Evolutionary conservation across 805 yeast species (phyloP), one percentile per base, ranked within the genome.

Genomic region (Candida quercuum): DNA sequence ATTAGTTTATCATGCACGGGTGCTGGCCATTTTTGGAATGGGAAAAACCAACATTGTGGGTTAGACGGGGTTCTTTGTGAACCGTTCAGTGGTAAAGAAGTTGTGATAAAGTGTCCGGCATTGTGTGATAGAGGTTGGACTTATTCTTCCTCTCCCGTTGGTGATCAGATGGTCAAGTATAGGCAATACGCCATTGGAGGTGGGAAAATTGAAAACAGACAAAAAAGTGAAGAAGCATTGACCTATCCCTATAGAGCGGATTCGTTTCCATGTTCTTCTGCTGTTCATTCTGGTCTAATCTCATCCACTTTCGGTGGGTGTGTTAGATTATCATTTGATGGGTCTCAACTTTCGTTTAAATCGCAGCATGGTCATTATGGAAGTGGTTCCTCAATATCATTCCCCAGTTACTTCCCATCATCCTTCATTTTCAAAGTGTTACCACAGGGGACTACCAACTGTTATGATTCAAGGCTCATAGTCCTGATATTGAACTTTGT

Each of bases 221-320:
- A 26, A 12, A 32, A 33, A 10, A 42, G 38, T 1, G 41, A 1
- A 61, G 44, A 46, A 13, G 60, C 51, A 2, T 42, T 79, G 8
- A 64, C 86, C 0, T 49, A 61, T 19, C 88, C 89, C 0, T 89
- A 87, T 54, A 67, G 98, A 45, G 89, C 86, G 0, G 98, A 89
- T 60, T 86, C 96, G 1, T 88, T 69, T 49, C 81, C 91, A 0
- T 89, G 98, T 57, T 91, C 88, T 0, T 83, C 96, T 3, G 97
- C 93, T 0, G 75, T 85, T 4, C 96, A 89, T 59, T 78, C 89
- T 2, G 96, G 96, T 2, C 58, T 80, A 0, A 63, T 88, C 1
- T 81, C 93, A 0, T 81, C 91, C 12, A 52, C 69, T 20, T 64
- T 63, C 40, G 98, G 98, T 2, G 96, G 95, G 0, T 82, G 91